These are phyloP conservation scores for Claviceps pazoutovae DNA, from an alignment of 2,329 filamentous ascomycete species.

Conservation along the genomic window DNA sequence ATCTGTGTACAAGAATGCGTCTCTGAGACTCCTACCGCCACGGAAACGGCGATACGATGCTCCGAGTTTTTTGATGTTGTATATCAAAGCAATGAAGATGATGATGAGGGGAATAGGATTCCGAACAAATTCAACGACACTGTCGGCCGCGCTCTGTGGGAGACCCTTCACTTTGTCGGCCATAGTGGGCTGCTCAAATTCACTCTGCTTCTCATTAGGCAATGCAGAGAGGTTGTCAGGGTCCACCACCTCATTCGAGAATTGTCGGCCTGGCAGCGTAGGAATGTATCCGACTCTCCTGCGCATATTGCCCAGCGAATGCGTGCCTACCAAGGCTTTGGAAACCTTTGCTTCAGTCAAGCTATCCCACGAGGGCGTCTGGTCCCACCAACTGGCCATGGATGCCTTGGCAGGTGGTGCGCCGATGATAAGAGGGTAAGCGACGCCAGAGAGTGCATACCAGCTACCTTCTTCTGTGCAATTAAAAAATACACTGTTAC, in stretches of 20 bases:
- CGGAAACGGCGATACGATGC: conserved; percentile 23
- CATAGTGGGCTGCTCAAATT: conserved; percentile 27
- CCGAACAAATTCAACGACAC: conserved; percentile 38
- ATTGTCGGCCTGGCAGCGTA: conserved; percentile 21
- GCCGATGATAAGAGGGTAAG: conserved; percentile 74
- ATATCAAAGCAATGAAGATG: conserved; percentile 27
- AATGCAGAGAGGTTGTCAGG: conserved; percentile 21
- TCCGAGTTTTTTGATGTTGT: conserved; percentile 32
- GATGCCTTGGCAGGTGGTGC: conserved; percentile 35
- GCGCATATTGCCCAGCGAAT: conserved; percentile 33
- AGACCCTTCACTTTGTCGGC: conserved; percentile 36
- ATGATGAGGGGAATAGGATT: conserved; percentile 39
- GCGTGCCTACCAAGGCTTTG: conserved; percentile 56
- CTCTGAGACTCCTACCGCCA: conserved; percentile 16
- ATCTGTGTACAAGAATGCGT: conserved; percentile 10
- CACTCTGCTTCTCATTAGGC: conserved; percentile 12
- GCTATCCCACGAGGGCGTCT: conserved; percentile 24
- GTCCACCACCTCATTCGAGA: conserved; percentile 16
- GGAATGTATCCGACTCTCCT: conserved; percentile 21
- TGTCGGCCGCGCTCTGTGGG: conserved; percentile 34
- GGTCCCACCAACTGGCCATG: conserved; percentile 34
- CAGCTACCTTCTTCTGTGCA: conserved; percentile 75
- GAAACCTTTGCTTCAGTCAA: conserved; percentile 34
- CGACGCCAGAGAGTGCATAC: conserved; percentile 81
- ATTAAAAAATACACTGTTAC: conserved; percentile 68